Evolutionary conservation across 768 basidiomycete genomes (phyloP).

Genomic region (Mycena rosella): DNA sequence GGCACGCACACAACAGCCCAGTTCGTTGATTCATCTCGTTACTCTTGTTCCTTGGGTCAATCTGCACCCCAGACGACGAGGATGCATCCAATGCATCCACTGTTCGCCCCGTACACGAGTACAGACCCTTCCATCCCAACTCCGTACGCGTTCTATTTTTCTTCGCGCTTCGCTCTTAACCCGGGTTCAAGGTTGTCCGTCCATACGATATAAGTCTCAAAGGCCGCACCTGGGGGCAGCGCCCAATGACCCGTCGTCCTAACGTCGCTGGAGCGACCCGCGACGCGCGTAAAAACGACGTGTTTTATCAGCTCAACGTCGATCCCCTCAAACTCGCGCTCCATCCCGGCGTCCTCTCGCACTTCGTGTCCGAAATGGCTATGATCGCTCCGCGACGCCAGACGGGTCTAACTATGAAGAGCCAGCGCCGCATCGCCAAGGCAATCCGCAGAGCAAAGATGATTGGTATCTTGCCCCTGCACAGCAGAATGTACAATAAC

Average conservation of each 20-base stretch:
- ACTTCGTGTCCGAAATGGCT: conserved; percentile 80
- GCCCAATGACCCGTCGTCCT: conserved; percentile 45
- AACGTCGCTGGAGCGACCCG: conserved; percentile 67
- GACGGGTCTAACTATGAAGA: conserved; percentile 82
- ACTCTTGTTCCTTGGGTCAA: neutral
- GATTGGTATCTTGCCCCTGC: conserved; percentile 87
- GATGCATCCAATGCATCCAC: neutral
- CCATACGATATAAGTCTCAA: conserved; percentile 59
- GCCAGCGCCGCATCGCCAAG: conserved; percentile 83
- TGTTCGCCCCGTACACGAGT: conserved; percentile 11
- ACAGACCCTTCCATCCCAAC: conserved; percentile 40
- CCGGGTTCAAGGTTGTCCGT: conserved; percentile 56
- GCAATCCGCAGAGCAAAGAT: conserved; percentile 90
- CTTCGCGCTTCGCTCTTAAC: conserved; percentile 7
- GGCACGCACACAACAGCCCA: neutral
- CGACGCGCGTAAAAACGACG: conserved; percentile 70
- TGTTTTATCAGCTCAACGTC: conserved; percentile 77
- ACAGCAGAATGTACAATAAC: conserved; percentile 42
- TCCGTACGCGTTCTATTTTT: conserved; percentile 32
- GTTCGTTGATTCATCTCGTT: neutral
- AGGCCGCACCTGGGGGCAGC: conserved; percentile 47
- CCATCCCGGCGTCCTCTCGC: conserved; percentile 69
- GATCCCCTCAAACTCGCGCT: conserved; percentile 80
- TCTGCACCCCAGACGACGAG: too few relatives aligned
- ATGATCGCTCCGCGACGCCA: conserved; percentile 79